These are phyloP conservation scores for Cyanodermella asteris DNA, from an alignment of 2,329 filamentous ascomycete species.

Conservation along the genomic window DNA sequence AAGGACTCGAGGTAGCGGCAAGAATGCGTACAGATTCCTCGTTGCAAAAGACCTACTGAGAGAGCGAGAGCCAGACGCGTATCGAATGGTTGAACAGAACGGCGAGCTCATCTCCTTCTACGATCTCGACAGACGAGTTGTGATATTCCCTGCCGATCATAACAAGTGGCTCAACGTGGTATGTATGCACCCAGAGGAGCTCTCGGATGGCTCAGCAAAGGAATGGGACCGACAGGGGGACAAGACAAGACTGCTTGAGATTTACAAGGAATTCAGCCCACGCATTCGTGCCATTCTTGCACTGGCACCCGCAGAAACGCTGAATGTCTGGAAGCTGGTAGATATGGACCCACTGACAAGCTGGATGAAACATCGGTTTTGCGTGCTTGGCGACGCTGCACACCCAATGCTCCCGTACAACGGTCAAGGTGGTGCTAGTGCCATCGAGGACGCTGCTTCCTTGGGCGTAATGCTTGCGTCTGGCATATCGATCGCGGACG, in stretches of 20 bases:
- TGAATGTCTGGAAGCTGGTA: slow-evolving; percentile 24
- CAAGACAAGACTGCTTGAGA: slow-evolving; percentile 20
- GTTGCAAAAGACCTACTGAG: too few relatives aligned
- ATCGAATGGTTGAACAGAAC: slow-evolving; percentile 16
- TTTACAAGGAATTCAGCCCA: slow-evolving; percentile 24
- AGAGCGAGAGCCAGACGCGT: slow-evolving; percentile 21
- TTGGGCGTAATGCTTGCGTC: too few relatives aligned
- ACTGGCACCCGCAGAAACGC: slow-evolving; percentile 16
- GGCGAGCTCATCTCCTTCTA: slow-evolving; percentile 25
- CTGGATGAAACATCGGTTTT: slow-evolving; percentile 20
- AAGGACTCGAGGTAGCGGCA: too few relatives aligned
- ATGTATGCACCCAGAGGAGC: too few relatives aligned
- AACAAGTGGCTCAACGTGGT: slow-evolving; percentile 16
- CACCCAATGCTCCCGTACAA: slow-evolving; percentile 23
- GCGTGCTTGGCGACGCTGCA: slow-evolving; percentile 23
- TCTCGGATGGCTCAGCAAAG: too few relatives aligned
- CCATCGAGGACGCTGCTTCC: slow-evolving; percentile 23
- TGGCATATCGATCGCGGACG: too few relatives aligned
- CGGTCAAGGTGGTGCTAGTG: slow-evolving; percentile 23
- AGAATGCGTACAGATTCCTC: too few relatives aligned
- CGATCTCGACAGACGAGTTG: slow-evolving; percentile 23
- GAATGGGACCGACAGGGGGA: slow-evolving; percentile 18
- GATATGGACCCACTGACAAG: slow-evolving; percentile 20
- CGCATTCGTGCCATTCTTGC: slow-evolving; percentile 20
- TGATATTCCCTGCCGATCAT: slow-evolving; percentile 24